phyloP scores from a whole-genome alignment of 179 eudicot species.

The Amaranthus tricolor region DNA sequence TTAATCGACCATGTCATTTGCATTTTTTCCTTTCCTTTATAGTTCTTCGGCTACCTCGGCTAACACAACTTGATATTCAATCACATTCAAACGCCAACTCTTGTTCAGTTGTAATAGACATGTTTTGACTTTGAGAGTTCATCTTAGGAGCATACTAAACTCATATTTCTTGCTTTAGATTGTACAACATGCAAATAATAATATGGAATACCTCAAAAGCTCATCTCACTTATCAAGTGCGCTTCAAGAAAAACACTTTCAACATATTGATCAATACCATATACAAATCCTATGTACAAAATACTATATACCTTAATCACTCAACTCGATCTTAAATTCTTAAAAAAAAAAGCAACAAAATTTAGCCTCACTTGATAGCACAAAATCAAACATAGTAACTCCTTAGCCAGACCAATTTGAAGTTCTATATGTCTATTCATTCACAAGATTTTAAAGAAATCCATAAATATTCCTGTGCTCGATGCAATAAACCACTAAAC shows the following conservation, averaged over 20 bases:
- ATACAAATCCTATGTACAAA: background rate
- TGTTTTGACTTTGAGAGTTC: background rate
- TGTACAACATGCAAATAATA: background rate
- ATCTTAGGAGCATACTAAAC: background rate
- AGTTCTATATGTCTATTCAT: background rate
- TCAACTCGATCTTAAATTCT: background rate
- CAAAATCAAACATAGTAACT: background rate
- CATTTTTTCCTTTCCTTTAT: background rate
- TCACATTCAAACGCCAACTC: background rate
- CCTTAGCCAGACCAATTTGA: background rate
- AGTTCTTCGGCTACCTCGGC: background rate
- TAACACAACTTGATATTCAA: background rate
- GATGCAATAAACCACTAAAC: background rate
- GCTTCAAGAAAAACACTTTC: background rate
- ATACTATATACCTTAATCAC: background rate
- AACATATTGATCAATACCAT: background rate
- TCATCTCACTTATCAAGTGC: background rate
- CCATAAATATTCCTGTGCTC: no score
- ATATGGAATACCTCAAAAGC: background rate
- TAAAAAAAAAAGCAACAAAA: background rate
- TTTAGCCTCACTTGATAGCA: background rate
- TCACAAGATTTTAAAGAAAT: background rate
- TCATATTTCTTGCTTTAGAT: background rate
- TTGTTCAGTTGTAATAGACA: background rate
- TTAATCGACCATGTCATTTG: background rate